Evolutionary conservation across 2,329 filamentous ascomycete genomes (phyloP), one percentile per base, ranked within the genome.

Genomic region (Rosellinia necatrix): DNA sequence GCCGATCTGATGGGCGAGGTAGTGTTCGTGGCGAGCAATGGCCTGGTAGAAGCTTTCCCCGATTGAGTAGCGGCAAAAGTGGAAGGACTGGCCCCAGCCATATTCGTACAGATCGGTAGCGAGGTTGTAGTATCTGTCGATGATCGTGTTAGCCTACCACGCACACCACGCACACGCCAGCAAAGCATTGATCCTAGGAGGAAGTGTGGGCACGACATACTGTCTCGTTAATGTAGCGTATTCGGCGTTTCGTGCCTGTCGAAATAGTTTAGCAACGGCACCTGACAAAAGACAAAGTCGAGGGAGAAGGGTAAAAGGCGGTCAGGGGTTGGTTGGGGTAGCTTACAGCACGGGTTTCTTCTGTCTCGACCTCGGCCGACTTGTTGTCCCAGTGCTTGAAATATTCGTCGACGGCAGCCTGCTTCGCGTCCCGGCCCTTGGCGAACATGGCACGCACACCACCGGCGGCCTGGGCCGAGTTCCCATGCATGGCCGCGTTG

Each of bases 381-480:
- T 96, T 92, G 79, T 93, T 89, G 75, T 96, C 91, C 90, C 90
- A 96, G 74, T 96, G 92, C 82, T 96, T 96, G 80, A 96, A 96
- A 78, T 96, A 96, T 74, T 96, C 90, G 70, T 94, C 90, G 24
- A 92, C 84, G 42, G 91, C 91, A 49, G 88, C 87, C 72, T 91
- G 85, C 71, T 96, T 90, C 6, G 91, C 91, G 25, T 79, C 70
- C 25, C 68, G 64, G 74, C 94, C 88, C 80, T 99, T 99, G 72
- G 81, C 81, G 70, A 96, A 80, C 86, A 97, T 92, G 68, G 93
- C 90, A 66, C 84, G 78, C 67, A 97, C 83, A 65, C 91, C 90
- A 70, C 88, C 90, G 53, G 81, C 76, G 40, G 85, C 84, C 70
- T 86, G 75, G 46, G 90, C 80, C 50, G 90, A 91, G 60, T 73